phyloP scores from a whole-genome alignment of 371 early-diverging fungal genomes.

The Mortierella sp. region DNA sequence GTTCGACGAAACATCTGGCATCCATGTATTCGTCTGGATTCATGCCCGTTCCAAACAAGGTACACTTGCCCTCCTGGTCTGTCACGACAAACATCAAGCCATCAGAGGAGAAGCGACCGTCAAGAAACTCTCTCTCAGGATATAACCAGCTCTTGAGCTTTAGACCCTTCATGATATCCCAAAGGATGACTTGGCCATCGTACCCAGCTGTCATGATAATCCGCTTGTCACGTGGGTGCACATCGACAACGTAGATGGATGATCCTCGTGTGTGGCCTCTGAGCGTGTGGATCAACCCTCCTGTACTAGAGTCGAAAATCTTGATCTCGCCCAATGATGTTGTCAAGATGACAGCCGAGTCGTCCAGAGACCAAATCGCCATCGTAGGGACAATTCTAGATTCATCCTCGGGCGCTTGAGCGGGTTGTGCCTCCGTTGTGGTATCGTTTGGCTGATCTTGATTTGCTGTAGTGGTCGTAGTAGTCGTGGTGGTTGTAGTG shows the following conservation, averaged over 20 bases:
- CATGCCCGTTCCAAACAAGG: slow-evolving; percentile 72
- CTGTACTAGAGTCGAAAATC: slow-evolving; percentile 71
- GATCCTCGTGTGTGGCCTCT: slow-evolving; percentile 65
- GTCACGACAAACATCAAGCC: slow-evolving; percentile 74
- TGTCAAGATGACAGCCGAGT: slow-evolving; percentile 68
- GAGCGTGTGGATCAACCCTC: slow-evolving; percentile 63
- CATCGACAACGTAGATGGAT: slow-evolving; percentile 79
- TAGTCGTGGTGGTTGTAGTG: no score
- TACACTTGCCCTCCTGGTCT: slow-evolving; percentile 76
- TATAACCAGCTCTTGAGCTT: slow-evolving; percentile 57
- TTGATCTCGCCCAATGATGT: slow-evolving; percentile 68
- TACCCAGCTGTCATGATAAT: slow-evolving; percentile 84
- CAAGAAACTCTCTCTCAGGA: slow-evolving; percentile 60
- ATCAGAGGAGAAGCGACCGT: slow-evolving; percentile 64
- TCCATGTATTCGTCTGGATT: slow-evolving; percentile 67
- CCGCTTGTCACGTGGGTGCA: slow-evolving; percentile 77
- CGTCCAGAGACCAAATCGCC: slow-evolving; percentile 71
- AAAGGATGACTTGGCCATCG: slow-evolving; percentile 86
- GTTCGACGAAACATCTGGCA: slow-evolving; percentile 71
- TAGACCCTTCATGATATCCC: slow-evolving; percentile 72
- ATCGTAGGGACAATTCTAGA: slow-evolving; percentile 43
- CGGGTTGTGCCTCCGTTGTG: slow-evolving; percentile 4
- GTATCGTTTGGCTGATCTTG: slow-evolving; percentile 7
- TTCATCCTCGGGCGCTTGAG: slow-evolving; percentile 15
- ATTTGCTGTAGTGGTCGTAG: no score